These are phyloP conservation scores for Phytophthora ohioensis DNA, from an alignment of 352 stramenopile species.

Conservation along the genomic window DNA sequence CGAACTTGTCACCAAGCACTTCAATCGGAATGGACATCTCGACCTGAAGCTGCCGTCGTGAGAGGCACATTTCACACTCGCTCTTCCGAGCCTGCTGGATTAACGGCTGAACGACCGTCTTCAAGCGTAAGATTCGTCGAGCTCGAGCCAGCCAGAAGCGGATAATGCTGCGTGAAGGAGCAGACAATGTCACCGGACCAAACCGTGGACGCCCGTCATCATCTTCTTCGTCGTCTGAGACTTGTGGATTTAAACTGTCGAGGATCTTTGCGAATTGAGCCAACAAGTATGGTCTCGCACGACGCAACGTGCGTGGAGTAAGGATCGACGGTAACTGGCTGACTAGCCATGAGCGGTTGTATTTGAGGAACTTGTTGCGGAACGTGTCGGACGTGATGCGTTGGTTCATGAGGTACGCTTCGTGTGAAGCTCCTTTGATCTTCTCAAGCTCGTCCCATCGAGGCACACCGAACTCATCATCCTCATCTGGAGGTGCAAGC, in stretches of 20 bases:
- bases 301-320: conserved; percentile 93
- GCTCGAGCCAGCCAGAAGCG: conserved; percentile 93
- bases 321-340: conserved; percentile 95
- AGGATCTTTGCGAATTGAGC: conserved; percentile 97
- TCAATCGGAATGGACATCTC: conserved; percentile 93
- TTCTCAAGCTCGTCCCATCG: conserved; percentile 93
- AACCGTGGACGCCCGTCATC: conserved; percentile 85
- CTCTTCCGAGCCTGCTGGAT: conserved; percentile 93
- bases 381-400: conserved; percentile 97
- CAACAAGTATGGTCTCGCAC: conserved; percentile 94
- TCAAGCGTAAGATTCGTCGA: conserved; percentile 82
- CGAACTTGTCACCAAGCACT: conserved; percentile 94
- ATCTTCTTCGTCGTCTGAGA: conserved; percentile 94
- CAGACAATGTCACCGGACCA: conserved; percentile 91
- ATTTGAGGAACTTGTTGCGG: conserved; percentile 97
- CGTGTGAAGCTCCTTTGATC: conserved; percentile 94
- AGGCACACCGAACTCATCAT: conserved; percentile 93
- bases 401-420: conserved; percentile 98
- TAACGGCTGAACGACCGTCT: conserved; percentile 90
- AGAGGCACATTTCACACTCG: conserved; percentile 96
- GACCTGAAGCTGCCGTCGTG: conserved; percentile 94
- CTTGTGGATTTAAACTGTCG: conserved; percentile 94
- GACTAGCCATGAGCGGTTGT: conserved; percentile 98
- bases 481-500: conserved; percentile 90
- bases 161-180: conserved; percentile 92